Percentiles rank a stretch among this genome's conserved stretches.
phyloP scores from a whole-genome alignment of 768 basidiomycete genomes.

The Tulasnella sp. region DNA sequence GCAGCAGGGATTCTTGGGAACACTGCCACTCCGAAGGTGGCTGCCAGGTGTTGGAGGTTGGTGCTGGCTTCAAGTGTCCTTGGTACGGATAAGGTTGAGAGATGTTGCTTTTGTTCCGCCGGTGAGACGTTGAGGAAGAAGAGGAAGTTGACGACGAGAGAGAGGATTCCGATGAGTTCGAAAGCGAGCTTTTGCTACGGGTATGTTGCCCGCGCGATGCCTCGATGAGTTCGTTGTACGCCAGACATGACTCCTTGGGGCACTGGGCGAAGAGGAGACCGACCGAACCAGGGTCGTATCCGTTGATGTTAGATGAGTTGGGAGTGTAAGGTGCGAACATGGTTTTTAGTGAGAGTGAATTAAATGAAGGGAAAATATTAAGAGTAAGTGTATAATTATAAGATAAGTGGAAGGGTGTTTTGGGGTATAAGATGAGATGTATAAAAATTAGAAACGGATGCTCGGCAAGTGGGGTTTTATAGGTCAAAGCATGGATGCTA shows the following conservation, averaged over 20 bases:
- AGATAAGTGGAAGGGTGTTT: not conserved
- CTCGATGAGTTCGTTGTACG: not conserved
- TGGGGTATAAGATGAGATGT: not conserved
- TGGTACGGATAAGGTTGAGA: not conserved
- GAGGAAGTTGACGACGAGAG: not conserved
- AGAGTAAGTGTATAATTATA: not conserved
- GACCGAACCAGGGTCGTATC: not conserved
- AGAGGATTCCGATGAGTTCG: not conserved
- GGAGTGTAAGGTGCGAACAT: not conserved
- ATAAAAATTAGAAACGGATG: not conserved
- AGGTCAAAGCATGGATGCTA: not conserved
- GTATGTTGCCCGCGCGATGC: not conserved
- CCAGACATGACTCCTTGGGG: not conserved
- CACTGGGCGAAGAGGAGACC: not conserved
- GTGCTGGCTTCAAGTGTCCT: too few relatives aligned
- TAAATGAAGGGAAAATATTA: not conserved
- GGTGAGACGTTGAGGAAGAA: not conserved
- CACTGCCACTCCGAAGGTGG: too few relatives aligned
- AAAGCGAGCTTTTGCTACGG: not conserved
- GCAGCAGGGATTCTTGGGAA: too few relatives aligned
- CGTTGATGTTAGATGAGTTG: not conserved
- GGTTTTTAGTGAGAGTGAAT: not conserved
- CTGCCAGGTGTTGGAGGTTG: too few relatives aligned
- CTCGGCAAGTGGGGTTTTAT: not conserved
- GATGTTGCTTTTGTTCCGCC: not conserved